A percentile compares a stretch with the other conserved stretches of the same genome.
Conservation (phyloP, 345 rosid genomes). For the Gossypium thurberi region DNA sequence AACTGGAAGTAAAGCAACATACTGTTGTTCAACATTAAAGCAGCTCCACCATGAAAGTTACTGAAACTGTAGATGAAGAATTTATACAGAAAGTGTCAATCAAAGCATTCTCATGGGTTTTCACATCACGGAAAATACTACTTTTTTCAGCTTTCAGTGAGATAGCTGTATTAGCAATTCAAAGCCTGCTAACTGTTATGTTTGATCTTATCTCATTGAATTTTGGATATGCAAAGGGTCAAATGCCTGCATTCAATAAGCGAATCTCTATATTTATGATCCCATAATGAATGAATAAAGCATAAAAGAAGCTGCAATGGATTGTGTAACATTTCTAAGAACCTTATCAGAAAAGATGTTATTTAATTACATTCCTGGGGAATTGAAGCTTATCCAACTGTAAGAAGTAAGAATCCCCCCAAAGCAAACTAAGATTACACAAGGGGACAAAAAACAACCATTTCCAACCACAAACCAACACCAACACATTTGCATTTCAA, state of each 20-base stretch:
- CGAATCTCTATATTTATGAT: no score
- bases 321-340: not conserved
- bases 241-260: no score
- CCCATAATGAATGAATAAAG: not conserved
- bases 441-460: conserved; percentile 10
- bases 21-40: not conserved
- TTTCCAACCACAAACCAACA: conserved; percentile 18
- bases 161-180: not conserved
- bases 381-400: conserved; percentile 5
- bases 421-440: conserved; percentile 9
- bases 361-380: conserved; percentile 24
- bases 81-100: not conserved
- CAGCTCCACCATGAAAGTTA: not conserved
- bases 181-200: not conserved
- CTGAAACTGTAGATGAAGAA: not conserved
- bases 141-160: not conserved
- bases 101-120: not conserved
- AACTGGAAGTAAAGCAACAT: not conserved
- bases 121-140: no score
- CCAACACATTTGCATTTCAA: conserved; percentile 7
- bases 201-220: no score
- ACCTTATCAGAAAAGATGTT: not conserved
- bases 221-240: not conserved
- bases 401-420: conserved; percentile 8
- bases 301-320: not conserved